A percentile compares a stretch with the other conserved stretches of the same genome.
Conservation (phyloP, 345 rosid species). For the Clausena lansium region DNA sequence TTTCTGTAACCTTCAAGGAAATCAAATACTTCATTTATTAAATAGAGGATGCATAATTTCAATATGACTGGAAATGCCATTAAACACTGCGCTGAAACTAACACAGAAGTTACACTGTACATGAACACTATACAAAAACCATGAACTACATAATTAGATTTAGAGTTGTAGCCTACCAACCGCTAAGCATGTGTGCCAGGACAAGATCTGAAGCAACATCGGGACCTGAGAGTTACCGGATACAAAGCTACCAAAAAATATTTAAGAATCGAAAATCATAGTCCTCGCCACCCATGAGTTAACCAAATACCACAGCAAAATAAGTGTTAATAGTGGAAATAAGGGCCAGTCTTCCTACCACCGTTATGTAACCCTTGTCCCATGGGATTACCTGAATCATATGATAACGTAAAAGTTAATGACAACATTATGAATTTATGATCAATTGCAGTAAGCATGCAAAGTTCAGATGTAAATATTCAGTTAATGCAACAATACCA, state of each 20-base stretch:
- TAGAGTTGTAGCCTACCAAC: neutral
- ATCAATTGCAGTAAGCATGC: neutral
- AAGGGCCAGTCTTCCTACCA: neutral
- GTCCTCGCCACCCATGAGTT: neutral
- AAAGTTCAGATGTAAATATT: neutral
- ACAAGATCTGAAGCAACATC: neutral
- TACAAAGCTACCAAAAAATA: neutral
- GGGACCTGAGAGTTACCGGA: neutral
- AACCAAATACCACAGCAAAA: neutral
- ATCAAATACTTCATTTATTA: neutral
- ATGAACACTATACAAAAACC: neutral
- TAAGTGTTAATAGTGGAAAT: neutral
- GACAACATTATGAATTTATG: neutral
- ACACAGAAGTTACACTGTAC: slow-evolving; percentile 12
- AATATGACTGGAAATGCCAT: neutral
- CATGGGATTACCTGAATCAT: neutral
- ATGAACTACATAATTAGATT: neutral
- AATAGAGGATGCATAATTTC: neutral
- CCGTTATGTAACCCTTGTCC: neutral
- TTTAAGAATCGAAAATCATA: neutral
- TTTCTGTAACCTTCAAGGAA: too few species aligned
- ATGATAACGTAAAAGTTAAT: neutral
- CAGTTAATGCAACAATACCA: neutral
- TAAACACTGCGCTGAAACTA: neutral
- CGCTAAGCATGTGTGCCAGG: neutral